A percentile compares a stretch with the other conserved stretches of the same genome.
phyloP scores from a whole-genome alignment of 1,284 basidiomycete genomes.

The Cyathus pygmaeus region DNA sequence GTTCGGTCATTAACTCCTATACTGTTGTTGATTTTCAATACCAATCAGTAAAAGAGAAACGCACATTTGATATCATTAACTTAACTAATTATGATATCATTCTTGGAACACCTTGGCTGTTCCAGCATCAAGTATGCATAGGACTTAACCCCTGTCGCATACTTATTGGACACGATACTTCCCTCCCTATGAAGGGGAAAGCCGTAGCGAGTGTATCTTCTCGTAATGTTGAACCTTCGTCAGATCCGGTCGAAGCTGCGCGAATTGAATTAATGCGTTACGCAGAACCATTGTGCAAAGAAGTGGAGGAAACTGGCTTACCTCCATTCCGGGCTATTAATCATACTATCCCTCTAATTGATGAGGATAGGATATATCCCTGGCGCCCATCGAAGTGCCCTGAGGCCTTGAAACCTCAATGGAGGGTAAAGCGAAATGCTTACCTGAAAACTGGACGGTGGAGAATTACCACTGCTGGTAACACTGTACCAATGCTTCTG shows the following conservation, averaged over 20 bases:
- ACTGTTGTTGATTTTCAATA: slow-evolving; percentile 31
- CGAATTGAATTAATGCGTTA: slow-evolving; percentile 17
- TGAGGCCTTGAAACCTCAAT: slow-evolving; percentile 37
- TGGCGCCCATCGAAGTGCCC: slow-evolving; percentile 43
- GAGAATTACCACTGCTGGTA: not conserved
- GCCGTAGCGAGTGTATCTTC: slow-evolving; percentile 25
- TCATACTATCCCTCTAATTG: slow-evolving; percentile 49
- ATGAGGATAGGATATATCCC: slow-evolving; percentile 37
- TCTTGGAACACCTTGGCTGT: slow-evolving; percentile 40
- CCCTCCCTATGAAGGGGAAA: slow-evolving; percentile 21
- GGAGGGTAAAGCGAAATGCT: slow-evolving; percentile 33
- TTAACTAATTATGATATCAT: slow-evolving; percentile 40
- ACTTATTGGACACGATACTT: slow-evolving; percentile 9
- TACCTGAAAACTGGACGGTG: slow-evolving; percentile 12
- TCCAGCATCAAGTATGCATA: slow-evolving; percentile 27
- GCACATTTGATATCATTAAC: slow-evolving; percentile 43
- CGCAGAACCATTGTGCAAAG: slow-evolving; percentile 27
- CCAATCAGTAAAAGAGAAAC: slow-evolving; percentile 31
- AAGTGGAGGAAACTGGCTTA: slow-evolving; percentile 29
- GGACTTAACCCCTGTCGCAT: slow-evolving; percentile 22
- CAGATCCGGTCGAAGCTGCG: slow-evolving; percentile 17
- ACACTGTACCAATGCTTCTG: not conserved
- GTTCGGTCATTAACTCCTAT: slow-evolving; percentile 32
- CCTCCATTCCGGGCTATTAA: slow-evolving; percentile 48
- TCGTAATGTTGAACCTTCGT: slow-evolving; percentile 1